Evolutionary conservation across 306 rosid species (phyloP).

Genomic region (Quercus engelmannii): DNA sequence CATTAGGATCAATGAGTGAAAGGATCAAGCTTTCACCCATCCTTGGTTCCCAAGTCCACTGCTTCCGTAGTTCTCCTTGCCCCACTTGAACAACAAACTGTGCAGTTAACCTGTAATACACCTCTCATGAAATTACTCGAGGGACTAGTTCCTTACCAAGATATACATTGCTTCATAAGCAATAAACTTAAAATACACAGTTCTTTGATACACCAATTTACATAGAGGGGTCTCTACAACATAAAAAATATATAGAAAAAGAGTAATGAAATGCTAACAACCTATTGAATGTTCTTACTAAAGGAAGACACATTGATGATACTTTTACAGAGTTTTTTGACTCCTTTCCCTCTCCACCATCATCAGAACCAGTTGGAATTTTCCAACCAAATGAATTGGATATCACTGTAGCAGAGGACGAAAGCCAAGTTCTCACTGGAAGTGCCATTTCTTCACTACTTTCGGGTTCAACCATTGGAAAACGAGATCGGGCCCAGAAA

Average conservation of each 20-base stretch:
- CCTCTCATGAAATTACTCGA: slow-evolving; percentile 37
- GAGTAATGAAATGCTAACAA: slow-evolving; percentile 34
- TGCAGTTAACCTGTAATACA: slow-evolving; percentile 74
- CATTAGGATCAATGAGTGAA: slow-evolving; percentile 79
- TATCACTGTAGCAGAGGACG: slow-evolving; percentile 62
- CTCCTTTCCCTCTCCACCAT: slow-evolving; percentile 76
- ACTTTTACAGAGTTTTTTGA: slow-evolving; percentile 73
- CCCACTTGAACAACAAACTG: slow-evolving; percentile 70
- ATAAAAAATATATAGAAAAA: slow-evolving; percentile 6
- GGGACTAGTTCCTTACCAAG: background rate
- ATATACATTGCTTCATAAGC: background rate
- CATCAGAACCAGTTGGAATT: slow-evolving; percentile 88
- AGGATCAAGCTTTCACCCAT: slow-evolving; percentile 94
- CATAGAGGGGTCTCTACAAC: slow-evolving; percentile 7
- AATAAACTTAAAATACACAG: background rate
- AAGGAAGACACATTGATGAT: slow-evolving; percentile 62
- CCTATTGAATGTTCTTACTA: slow-evolving; percentile 74
- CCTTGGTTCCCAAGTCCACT: slow-evolving; percentile 91
- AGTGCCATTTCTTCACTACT: slow-evolving; percentile 49
- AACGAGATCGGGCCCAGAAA: slow-evolving; percentile 92
- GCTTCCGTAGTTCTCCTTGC: slow-evolving; percentile 66
- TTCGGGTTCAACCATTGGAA: slow-evolving; percentile 74
- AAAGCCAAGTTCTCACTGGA: slow-evolving; percentile 75
- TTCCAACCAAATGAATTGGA: slow-evolving; percentile 80
- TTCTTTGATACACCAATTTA: background rate